Base-by-base conservation (phyloP, 305 asterid genomes). In the Andrographis paniculata region DNA sequence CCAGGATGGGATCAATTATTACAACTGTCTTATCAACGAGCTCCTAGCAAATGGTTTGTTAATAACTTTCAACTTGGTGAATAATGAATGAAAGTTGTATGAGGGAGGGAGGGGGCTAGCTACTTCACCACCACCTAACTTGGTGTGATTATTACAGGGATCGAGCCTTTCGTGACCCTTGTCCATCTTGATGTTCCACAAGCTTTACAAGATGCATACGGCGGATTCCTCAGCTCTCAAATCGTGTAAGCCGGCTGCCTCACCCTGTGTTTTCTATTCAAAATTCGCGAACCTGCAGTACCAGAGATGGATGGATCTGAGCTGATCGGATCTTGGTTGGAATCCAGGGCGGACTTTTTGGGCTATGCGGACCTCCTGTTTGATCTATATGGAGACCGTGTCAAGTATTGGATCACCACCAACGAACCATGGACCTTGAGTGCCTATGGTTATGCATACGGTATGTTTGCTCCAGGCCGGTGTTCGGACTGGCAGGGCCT, bases 381-480 rank as follows among this genome's bases (percentile, higher is more conserved):
- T 61, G 22, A 40, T 16, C 49, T 61, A 47, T 74, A 66, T 48
- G 82, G 87, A 0, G 82, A 78, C 48, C 68, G 87, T 17, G 77
- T 78, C 28, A 78, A 74, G 56, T 48, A 59, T 38, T 78, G 87
- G 82, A 58, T 78, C 42, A 74, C 82, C 0, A 43, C 69, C 45
- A 78, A 78, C 12, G 87, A 78, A 53, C 87, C 87, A 1, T 78
- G 82, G 82, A 75, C 76, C 27, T 63, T 61, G 20, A 69, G 74
- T 14, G 51, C 36, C 9, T 60, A 66, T 12, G 80, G 80, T 15
- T 67, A 71, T 19, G 63, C 62, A 14, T 21, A 16, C 13, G 87
- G 82, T 2, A 22, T 36, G 14, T 66, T 66, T 42, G 72, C 87
- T 6, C 87, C 87, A 0, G 82, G 74, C 1, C 60, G 87, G 22